phyloP scores from a whole-genome alignment of 371 early-diverging fungal species.

The Mortierella sp. region DNA sequence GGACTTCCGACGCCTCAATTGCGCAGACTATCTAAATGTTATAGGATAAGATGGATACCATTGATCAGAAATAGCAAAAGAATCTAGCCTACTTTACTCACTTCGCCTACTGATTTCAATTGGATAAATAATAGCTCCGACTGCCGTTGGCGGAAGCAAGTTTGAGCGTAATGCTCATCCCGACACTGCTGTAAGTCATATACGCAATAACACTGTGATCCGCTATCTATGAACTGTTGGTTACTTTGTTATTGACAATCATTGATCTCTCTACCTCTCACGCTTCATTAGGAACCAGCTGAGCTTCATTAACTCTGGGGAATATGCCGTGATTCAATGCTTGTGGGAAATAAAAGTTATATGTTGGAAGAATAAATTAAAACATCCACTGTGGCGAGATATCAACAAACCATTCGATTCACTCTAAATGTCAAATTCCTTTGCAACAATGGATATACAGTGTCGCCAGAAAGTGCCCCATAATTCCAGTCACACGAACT shows the following conservation, averaged over 20 bases:
- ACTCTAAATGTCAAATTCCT: too few species aligned
- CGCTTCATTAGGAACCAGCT: not conserved
- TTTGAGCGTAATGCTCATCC: constrained; percentile 89
- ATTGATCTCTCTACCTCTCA: not conserved
- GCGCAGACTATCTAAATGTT: not conserved
- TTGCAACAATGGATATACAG: too few species aligned
- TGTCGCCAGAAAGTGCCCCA: too few species aligned
- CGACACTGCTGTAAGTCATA: constrained; percentile 32
- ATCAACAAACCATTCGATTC: not conserved
- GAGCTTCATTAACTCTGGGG: not conserved
- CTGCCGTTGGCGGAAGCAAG: constrained; percentile 86
- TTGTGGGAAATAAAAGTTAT: not conserved
- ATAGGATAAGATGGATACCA: too few species aligned
- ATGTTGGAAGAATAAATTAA: not conserved
- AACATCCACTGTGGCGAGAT: not conserved
- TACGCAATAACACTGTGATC: not conserved
- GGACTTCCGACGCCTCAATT: not conserved
- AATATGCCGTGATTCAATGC: not conserved
- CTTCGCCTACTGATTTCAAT: constrained; percentile 6
- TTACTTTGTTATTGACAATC: not conserved
- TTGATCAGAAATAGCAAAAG: too few species aligned
- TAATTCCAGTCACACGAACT: too few species aligned
- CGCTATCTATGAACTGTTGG: not conserved
- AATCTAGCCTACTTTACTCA: too few species aligned
- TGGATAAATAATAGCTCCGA: constrained; percentile 64